Percentiles rank a stretch among this genome's conserved stretches.
Evolutionary conservation across 768 basidiomycete species (phyloP).

Genomic region (Naganishia randhawae): DNA sequence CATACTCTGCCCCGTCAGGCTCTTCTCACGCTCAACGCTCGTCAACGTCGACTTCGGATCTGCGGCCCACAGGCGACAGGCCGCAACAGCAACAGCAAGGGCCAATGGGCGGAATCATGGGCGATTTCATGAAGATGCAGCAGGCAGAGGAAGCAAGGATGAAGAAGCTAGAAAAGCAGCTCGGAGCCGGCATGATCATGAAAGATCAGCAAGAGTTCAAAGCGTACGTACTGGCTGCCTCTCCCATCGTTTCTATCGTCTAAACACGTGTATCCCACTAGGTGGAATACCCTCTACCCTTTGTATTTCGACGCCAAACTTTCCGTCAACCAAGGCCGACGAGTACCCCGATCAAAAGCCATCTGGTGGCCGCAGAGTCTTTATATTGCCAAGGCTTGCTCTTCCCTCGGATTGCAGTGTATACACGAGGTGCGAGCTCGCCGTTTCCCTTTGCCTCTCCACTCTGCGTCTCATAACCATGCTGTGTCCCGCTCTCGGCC

Average conservation of each 20-base stretch:
- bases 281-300: conserved; percentile 94
- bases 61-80: not conserved
- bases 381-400: conserved; percentile 82
- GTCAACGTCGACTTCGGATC: not conserved
- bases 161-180: conserved; percentile 42
- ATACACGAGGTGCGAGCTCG: conserved; percentile 68
- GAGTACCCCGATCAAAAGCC: conserved; percentile 71
- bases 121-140: conserved; percentile 50
- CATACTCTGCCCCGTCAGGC: conserved; percentile 28
- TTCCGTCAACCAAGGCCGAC: conserved; percentile 62
- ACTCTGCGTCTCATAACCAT: conserved; percentile 95
- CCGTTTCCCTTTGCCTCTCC: not conserved
- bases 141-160: conserved; percentile 45
- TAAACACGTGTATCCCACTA: conserved; percentile 44
- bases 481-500: conserved; percentile 63
- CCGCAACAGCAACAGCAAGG: not conserved
- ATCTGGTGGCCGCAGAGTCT: conserved; percentile 95
- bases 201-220: conserved; percentile 42
- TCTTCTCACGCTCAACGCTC: not conserved
- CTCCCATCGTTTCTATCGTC: conserved; percentile 9
- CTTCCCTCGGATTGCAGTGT: conserved; percentile 68
- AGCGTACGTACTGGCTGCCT: conserved; percentile 36
- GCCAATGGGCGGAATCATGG: conserved; percentile 50
- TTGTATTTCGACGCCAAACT: conserved; percentile 95
- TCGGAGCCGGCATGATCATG: conserved; percentile 35